Percentiles rank a stretch among this genome's conserved stretches.
Evolutionary conservation across 1,284 basidiomycete species (phyloP).

Genomic region (Lignosus rhinocerotis): DNA sequence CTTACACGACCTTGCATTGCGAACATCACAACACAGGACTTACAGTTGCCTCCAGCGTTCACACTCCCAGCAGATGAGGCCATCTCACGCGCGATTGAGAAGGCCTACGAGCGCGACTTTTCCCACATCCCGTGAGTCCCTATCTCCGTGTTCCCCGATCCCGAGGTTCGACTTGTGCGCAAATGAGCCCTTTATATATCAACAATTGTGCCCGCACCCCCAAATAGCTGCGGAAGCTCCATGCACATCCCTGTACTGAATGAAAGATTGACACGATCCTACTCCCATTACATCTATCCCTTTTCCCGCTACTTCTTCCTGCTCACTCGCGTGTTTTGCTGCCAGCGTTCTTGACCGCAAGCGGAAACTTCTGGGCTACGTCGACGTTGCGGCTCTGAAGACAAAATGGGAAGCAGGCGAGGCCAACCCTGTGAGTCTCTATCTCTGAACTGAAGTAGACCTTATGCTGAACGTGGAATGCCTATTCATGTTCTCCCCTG

Average conservation of each 20-base stretch:
- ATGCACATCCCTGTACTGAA: background rate
- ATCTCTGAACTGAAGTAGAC: background rate
- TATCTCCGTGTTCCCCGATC: slow-evolving; percentile 1
- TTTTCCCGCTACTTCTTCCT: background rate
- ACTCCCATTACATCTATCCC: background rate
- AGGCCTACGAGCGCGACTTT: slow-evolving; percentile 89
- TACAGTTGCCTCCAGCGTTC: slow-evolving; percentile 88
- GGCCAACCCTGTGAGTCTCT: slow-evolving; percentile 63
- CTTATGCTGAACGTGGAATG: slow-evolving; percentile 11
- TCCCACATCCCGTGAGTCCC: slow-evolving; percentile 80
- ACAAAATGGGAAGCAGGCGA: slow-evolving; percentile 72
- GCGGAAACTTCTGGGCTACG: slow-evolving; percentile 78
- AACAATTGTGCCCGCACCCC: too few relatives aligned
- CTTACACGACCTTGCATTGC: slow-evolving; percentile 39
- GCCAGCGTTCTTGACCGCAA: slow-evolving; percentile 72
- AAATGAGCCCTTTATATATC: background rate
- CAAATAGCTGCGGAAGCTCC: background rate
- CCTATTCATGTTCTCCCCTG: background rate
- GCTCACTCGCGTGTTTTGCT: background rate
- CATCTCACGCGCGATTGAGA: slow-evolving; percentile 74
- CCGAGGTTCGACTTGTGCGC: background rate
- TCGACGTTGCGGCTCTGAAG: slow-evolving; percentile 77
- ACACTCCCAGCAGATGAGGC: slow-evolving; percentile 73
- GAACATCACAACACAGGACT: slow-evolving; percentile 52
- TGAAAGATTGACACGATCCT: background rate